Conservation (phyloP, 208 protist species). For the Crithidia acanthocephali region DNA sequence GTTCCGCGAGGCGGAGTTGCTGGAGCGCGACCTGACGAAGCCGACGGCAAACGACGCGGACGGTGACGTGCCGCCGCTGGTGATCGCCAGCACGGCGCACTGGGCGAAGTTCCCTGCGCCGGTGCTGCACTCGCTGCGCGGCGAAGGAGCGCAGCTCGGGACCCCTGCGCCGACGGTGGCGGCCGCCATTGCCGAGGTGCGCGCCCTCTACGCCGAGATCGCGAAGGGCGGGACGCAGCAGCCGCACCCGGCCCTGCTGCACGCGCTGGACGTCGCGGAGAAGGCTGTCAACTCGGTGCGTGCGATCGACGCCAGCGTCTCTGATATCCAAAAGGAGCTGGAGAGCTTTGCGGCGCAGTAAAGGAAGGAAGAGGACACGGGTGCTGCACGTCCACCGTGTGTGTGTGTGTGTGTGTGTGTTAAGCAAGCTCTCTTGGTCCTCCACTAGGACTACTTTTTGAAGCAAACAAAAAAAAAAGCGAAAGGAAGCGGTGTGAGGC, state of each 20-base stretch:
- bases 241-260: constrained; percentile 52
- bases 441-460: too few relatives aligned
- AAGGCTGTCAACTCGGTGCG: constrained; percentile 33
- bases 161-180: constrained; percentile 19
- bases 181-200: constrained; percentile 20
- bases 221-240: constrained; percentile 17
- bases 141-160: constrained; percentile 41
- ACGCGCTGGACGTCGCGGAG: constrained; percentile 43
- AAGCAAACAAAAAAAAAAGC: background rate
- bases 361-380: constrained; percentile 4
- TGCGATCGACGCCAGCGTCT: constrained; percentile 31
- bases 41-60: constrained; percentile 24
- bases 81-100: constrained; percentile 83
- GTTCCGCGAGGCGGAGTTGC: constrained; percentile 49
- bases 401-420: too few relatives aligned
- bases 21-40: constrained; percentile 29
- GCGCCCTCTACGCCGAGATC: constrained; percentile 25
- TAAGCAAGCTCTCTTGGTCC: too few relatives aligned
- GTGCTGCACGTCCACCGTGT: too few relatives aligned
- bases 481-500: background rate
- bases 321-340: constrained; percentile 46
- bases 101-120: constrained; percentile 89
- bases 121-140: constrained; percentile 71
- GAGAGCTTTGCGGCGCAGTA: constrained; percentile 34
- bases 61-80: constrained; percentile 45